These are phyloP conservation scores for Arabis alpina DNA, from an alignment of 345 rosid genomes.

Conservation along the genomic window DNA sequence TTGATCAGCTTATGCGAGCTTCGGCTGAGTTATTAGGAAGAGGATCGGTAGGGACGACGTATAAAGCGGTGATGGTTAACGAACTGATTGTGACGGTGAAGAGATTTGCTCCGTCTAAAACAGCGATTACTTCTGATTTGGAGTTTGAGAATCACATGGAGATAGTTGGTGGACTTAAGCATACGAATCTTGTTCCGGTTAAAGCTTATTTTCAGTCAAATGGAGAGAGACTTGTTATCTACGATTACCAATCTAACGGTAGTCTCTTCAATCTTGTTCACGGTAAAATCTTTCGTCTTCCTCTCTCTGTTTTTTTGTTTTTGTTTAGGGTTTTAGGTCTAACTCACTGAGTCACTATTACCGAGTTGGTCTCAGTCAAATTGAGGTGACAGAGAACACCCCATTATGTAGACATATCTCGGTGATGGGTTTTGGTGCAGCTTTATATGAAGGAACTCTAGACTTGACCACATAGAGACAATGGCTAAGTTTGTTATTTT, in stretches of 20 bases:
- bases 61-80: conserved; percentile 80
- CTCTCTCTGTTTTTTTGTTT: background rate
- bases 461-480: conserved; percentile 34
- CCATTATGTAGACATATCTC: background rate
- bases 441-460: conserved; percentile 17
- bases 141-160: conserved; percentile 77
- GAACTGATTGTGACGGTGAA: conserved; percentile 79
- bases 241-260: conserved; percentile 84
- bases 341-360: conserved; percentile 23
- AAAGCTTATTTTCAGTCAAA: conserved; percentile 79
- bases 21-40: conserved; percentile 96
- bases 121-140: conserved; percentile 57
- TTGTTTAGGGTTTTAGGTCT: conserved; percentile 6
- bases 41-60: conserved; percentile 86
- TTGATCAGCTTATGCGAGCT: conserved; percentile 91
- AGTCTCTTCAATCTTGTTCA: conserved; percentile 92
- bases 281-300: conserved; percentile 47
- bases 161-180: conserved; percentile 62
- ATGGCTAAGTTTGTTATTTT: conserved; percentile 18
- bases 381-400: background rate
- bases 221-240: conserved; percentile 87
- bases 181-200: conserved; percentile 74
- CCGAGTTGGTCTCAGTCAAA: conserved; percentile 20
- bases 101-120: conserved; percentile 75
- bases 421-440: conserved; percentile 17